Percentiles rank a stretch among this genome's conserved stretches.
Evolutionary conservation across 2,329 filamentous ascomycete genomes (phyloP).

Genomic region (Onygenales sp.): DNA sequence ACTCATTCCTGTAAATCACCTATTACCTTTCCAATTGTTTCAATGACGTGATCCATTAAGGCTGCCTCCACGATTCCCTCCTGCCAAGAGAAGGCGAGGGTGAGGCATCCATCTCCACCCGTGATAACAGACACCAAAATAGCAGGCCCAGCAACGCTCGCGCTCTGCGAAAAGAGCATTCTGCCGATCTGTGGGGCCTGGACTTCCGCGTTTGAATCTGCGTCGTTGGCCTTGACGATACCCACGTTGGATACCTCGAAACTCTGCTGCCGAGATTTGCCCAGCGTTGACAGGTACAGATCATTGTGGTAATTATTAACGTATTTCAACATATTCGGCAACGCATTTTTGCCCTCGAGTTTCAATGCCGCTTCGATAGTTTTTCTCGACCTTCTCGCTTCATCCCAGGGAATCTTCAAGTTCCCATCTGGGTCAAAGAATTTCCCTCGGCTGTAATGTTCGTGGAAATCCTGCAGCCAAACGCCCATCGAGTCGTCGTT

Average conservation of each 20-base stretch:
- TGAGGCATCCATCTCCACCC: slow-evolving; percentile 35
- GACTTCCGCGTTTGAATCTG: neutral
- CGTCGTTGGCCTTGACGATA: slow-evolving; percentile 15
- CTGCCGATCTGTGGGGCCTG: slow-evolving; percentile 23
- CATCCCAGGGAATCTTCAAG: slow-evolving; percentile 24
- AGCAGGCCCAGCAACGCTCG: slow-evolving; percentile 27
- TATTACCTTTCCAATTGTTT: neutral
- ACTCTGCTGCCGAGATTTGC: slow-evolving; percentile 26
- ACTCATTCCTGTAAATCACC: no score
- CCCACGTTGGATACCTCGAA: slow-evolving; percentile 42
- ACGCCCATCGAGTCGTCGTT: slow-evolving; percentile 29
- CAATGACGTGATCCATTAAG: slow-evolving; percentile 17
- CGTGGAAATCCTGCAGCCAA: slow-evolving; percentile 26
- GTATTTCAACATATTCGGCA: slow-evolving; percentile 30
- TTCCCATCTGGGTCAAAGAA: slow-evolving; percentile 4
- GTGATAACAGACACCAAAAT: slow-evolving; percentile 33
- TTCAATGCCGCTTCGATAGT: slow-evolving; percentile 20
- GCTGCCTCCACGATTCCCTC: slow-evolving; percentile 24
- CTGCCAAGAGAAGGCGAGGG: slow-evolving; percentile 33
- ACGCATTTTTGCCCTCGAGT: slow-evolving; percentile 23
- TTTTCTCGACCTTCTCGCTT: slow-evolving; percentile 22
- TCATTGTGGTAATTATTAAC: slow-evolving; percentile 29
- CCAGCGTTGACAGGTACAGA: slow-evolving; percentile 28
- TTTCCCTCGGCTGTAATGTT: slow-evolving; percentile 18
- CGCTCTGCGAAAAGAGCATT: slow-evolving; percentile 38